Base-by-base conservation (phyloP, 2,329 filamentous ascomycete genomes). In the Aspergillus versicolor region DNA sequence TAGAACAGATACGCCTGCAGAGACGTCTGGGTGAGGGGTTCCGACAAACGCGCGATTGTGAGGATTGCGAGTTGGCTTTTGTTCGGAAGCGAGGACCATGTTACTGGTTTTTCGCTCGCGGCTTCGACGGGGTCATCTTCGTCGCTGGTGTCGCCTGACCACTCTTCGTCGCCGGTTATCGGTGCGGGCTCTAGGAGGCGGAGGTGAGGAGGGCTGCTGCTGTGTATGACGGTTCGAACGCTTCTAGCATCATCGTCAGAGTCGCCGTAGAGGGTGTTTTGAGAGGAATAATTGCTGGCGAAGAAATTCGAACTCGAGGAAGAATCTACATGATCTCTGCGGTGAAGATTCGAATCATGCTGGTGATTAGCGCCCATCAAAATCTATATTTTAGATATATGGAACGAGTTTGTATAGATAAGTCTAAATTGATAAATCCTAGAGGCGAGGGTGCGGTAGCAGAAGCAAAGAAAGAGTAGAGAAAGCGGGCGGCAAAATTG, bases 1-100 rank as follows among this genome's bases (percentile, higher is more conserved):
- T 93, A 95, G 75, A 91, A 95, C 79, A 95, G 86, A 73, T 95
- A 95, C 2, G 89, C 84, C 73, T 89, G 83, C 8, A 92, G 73
- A 12, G 87, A 90, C 1, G 89, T 92, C 68, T 94, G 89, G 0
- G 90, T 89, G 37, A 96, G 77, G 3, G 91, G 91, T 70, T 96
- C 92, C 11, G 89, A 91, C 21, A 96, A 78, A 27, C 92, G 85
- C 8, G 91, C 88, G 44, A 95, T 76, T 0, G 88, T 91, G 49
- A 96, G 81, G 56, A 96, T 87, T 30, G 88, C 76, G 19, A 96
- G 81, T 73, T 96, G 91, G 45, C 84, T 81, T 73, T 92, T 95
- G 57, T 84, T 82, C 0, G 92, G 92, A 1, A 96, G 78, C 12
- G 88, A 86, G 41, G 77, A 77, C 90, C 90, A 94, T 58, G 86